A percentile compares a stretch with the other conserved stretches of the same genome.
Evolutionary conservation across 164 flowering plant species (phyloP).

Genomic region (Macadamia tetraphylla): DNA sequence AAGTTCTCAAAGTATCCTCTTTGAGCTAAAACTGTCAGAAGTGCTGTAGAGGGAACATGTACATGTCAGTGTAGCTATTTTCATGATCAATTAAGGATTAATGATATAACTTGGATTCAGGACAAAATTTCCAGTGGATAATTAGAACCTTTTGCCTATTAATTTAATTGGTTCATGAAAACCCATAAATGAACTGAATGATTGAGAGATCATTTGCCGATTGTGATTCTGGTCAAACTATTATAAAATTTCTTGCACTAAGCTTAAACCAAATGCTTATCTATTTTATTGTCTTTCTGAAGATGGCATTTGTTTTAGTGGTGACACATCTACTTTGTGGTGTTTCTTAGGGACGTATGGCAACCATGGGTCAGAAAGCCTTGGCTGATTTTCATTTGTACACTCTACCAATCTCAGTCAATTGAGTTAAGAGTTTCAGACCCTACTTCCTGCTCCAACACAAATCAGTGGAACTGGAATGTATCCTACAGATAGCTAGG

Average conservation of each 20-base stretch:
- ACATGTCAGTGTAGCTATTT: not conserved
- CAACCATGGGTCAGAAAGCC: not conserved
- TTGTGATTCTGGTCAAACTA: no score
- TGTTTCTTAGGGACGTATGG: not conserved
- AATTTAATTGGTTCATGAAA: no score
- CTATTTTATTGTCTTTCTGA: no score
- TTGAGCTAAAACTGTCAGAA: slow-evolving; percentile 59
- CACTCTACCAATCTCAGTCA: not conserved
- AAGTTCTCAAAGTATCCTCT: slow-evolving; percentile 43
- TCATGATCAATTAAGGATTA: not conserved
- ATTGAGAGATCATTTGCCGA: no score
- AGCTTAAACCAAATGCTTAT: no score
- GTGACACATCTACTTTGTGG: not conserved
- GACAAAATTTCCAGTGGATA: no score
- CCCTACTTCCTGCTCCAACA: not conserved
- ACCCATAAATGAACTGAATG: no score
- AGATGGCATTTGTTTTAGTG: not conserved
- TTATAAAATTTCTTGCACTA: no score
- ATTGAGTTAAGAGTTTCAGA: not conserved
- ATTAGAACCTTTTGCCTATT: no score
- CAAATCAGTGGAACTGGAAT: not conserved
- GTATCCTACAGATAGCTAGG: not conserved
- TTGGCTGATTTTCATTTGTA: not conserved
- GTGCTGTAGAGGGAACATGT: slow-evolving; percentile 36
- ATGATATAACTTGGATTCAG: no score